phyloP scores from a whole-genome alignment of 2,329 filamentous ascomycete genomes.

The Hymenoscyphus infarciens region DNA sequence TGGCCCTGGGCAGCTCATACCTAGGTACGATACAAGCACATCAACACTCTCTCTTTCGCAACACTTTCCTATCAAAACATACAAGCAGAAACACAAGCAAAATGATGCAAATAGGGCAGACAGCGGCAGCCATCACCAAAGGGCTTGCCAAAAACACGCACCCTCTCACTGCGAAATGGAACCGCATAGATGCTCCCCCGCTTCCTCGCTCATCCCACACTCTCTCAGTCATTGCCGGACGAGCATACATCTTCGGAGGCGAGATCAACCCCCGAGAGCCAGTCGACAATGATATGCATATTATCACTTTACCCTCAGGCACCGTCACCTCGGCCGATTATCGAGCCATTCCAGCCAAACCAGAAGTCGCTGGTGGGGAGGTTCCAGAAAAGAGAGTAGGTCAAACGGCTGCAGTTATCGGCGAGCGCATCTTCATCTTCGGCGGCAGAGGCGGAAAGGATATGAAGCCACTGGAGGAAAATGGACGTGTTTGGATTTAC shows the following conservation, averaged over 20 bases:
- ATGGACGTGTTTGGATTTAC: slow-evolving; percentile 73
- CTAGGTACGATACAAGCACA: too few relatives aligned
- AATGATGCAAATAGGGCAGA: slow-evolving; percentile 31
- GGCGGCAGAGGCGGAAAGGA: slow-evolving; percentile 70
- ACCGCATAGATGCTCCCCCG: slow-evolving; percentile 49
- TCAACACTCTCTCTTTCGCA: not conserved
- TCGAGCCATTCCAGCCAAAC: slow-evolving; percentile 50
- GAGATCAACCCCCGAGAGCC: slow-evolving; percentile 64
- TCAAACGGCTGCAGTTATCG: slow-evolving; percentile 65
- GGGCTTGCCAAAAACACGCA: slow-evolving; percentile 30
- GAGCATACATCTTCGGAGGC: slow-evolving; percentile 73
- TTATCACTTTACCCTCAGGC: slow-evolving; percentile 57
- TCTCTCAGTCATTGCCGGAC: slow-evolving; percentile 55
- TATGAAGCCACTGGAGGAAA: slow-evolving; percentile 69
- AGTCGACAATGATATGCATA: slow-evolving; percentile 69
- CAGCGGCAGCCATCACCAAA: slow-evolving; percentile 23
- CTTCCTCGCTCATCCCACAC: slow-evolving; percentile 73
- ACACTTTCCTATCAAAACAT: not conserved
- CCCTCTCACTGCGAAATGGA: slow-evolving; percentile 55
- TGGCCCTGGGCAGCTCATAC: too few relatives aligned
- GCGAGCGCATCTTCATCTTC: slow-evolving; percentile 73
- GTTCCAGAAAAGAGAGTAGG: slow-evolving; percentile 69
- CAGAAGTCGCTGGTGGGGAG: slow-evolving; percentile 39
- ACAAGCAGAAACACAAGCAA: slow-evolving; percentile 13
- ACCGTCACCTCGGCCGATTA: slow-evolving; percentile 55